Evolutionary conservation across 148 eudicot genomes (phyloP), one percentile per base, ranked within the genome.

Genomic region (Rheum nobile): DNA sequence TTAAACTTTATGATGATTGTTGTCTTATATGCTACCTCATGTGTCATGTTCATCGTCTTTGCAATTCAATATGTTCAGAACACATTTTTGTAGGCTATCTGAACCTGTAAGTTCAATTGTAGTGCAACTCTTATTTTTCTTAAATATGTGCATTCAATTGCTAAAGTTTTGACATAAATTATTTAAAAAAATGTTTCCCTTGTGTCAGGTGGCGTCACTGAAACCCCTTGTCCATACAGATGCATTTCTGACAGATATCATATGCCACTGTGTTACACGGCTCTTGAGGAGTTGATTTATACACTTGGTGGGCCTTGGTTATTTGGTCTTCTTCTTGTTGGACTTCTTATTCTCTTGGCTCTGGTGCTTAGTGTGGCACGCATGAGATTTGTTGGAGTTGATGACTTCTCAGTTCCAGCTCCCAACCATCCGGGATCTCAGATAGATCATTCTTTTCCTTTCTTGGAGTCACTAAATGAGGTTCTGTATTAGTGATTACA

Each of bases 401-500:
- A 93, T 73, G 98, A 93, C 79, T 80, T 85, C 79, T 85, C 91
- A 28, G 92, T 89, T 67, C 91, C 97, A n/a, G 89, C 90, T 76
- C 95, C 97, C 17, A 85, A 93, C 71, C 95, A 87, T 72, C 97
- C 85, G 71, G 97, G 97, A 74, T 93, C 98, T 75, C 98, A 93
- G 72, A 91, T 91, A 75, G 98, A 91, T 78, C 97, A 93, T 78
- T 93, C 98, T 24, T 93, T 93, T 78, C 98, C 98, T 52, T 93
- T 93, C 81, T 82, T 93, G 83, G 98, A 93, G 84, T 93, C 98
- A 22, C 90, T 93, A n/a, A 93, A 93, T 73, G 98, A 93, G 98
- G 98, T 93, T 65, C 26, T 72, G 13, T 28, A 70, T 31, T 29
- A 47, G 4, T 35, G 41, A 31, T 65, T 65, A 65, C 10, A 6